Base-by-base conservation (phyloP, 208 protist genomes). In the Leishmania mexicana region DNA sequence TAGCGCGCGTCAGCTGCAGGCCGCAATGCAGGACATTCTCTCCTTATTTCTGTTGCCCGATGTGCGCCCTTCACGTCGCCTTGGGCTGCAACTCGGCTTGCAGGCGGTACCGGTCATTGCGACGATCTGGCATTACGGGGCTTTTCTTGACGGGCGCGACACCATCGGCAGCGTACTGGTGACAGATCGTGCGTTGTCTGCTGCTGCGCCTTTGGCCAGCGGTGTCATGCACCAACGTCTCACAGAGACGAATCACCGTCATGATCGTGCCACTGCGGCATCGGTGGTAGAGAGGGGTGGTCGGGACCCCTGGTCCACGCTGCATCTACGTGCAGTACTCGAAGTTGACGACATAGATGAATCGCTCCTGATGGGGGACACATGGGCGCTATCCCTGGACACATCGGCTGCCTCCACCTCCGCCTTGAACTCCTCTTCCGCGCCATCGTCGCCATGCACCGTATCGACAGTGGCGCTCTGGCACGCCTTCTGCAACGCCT, bases 331-430 rank as follows among this genome's bases (percentile, higher is more conserved):
- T 35, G 87, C 87, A 11, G 78, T 90, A 49, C 62, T 96, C 11
- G 57, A 68, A 17, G 78, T 85, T 21, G 76, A 82, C 8, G 28
- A 74, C 0, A 79, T 96, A 19, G 86, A 92, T 49, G 93, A 96
- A 53, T 77, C 83, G 10, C 58, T 83, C 31, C 65, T 96, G 53
- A 91, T 85, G 60, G 93, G 90, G 0, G 87, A 93, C 76, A 85
- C 85, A 38, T 95, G 91, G 93, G 57, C 89, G 21, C 62, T 96
- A 19, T 31, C 58, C 19, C 73, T 75, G 73, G 79, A 83, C 28
- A 8, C 54, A 67, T 77, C 54, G 54, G 47, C 40, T 81, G n/a
- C 40, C 28, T 53, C 68, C 57, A 21, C 60, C 78, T 35, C 78
- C 13, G 58, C 54, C 35, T 57, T 40, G 47, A 38, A n/a, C 24